Evolutionary conservation across 768 basidiomycete species (phyloP), one percentile per base, ranked within the genome.

Genomic region (Hericium coralloides): DNA sequence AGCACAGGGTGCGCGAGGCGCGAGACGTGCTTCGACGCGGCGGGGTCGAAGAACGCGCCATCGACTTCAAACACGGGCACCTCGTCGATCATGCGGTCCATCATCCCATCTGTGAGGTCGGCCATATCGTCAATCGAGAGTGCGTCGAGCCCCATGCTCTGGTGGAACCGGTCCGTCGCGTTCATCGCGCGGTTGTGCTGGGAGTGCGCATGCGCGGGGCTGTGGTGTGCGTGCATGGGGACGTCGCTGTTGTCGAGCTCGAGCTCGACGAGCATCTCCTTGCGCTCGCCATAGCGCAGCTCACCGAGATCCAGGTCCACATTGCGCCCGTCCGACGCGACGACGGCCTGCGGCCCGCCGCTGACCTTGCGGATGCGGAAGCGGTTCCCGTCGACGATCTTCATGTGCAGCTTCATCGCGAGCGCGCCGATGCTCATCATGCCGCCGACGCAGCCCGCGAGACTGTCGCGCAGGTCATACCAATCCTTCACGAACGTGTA

Each of bases 401-500:
- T 88, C 73, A 99, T 85, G 73, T 98, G 95, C 14, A 99, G 77
- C 73, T 94, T 95, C 88, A 98, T 92, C 70, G 89, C 87, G 56
- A 89, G 76, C 57, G 97, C 70, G 1, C 91, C 97, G 60, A 98
- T 94, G 26, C 89, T 92, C 86, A 98, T 89, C 84, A 98, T 88
- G 1, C 95, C 95, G 5, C 95, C 97, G 15, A 98, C 79, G 66
- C 92, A 93, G 4, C 97, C 97, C 5, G 95, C 92, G 36, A 99
- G 79, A 60, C 93, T 89, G 64, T 89, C 85, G 22, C 91, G 85
- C 31, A 98, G 83, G 69, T 98, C 92, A 68, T 98, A 95, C 89
- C 95, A 98, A 67, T 97, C 95, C 72, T 90, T 91, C 59, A 98
- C 93, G 65, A 97, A 99, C 4, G 95, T 98, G 73, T 98, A 98